Evolutionary conservation across 2,329 filamentous ascomycete species (phyloP).

Genomic region (Escovopsis sp.): DNA sequence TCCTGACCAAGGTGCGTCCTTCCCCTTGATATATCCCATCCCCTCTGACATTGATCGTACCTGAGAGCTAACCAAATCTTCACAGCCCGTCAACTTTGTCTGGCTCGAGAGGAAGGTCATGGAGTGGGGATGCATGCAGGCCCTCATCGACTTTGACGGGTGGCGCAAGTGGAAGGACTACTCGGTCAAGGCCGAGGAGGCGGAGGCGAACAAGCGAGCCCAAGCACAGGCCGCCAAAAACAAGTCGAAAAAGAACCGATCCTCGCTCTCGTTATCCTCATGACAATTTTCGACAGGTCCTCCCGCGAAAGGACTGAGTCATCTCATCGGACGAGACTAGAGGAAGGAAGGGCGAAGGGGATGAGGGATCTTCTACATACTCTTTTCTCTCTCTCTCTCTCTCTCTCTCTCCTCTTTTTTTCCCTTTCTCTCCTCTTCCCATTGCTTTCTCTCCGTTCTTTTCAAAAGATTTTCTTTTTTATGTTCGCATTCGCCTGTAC

Average conservation of each 20-base stretch:
- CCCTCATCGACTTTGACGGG: constrained; percentile 93
- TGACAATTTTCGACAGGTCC: not conserved
- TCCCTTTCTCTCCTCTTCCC: no score
- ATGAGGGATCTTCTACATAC: no score
- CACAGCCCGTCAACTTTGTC: constrained; percentile 85
- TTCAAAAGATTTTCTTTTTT: no score
- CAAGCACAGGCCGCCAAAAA: constrained; percentile 17
- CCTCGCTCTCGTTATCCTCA: constrained; percentile 17
- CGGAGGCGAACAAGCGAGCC: constrained; percentile 27
- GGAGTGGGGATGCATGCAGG: constrained; percentile 99
- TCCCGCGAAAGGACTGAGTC: not conserved
- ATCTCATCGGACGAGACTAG: no score
- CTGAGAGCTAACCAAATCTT: not conserved
- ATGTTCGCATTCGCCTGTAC: no score
- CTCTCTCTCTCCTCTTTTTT: no score
- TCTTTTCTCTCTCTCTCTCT: no score
- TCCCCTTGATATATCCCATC: not conserved
- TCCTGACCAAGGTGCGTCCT: constrained; percentile 73
- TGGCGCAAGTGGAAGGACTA: constrained; percentile 97
- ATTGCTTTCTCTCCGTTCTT: no score
- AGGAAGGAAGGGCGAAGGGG: no score
- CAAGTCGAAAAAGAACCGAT: constrained; percentile 31
- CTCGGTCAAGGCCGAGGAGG: constrained; percentile 30
- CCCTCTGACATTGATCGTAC: not conserved
- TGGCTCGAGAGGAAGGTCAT: constrained; percentile 97